phyloP scores from a whole-genome alignment of 2,329 filamentous ascomycete species.

The Nakataea oryzae region DNA sequence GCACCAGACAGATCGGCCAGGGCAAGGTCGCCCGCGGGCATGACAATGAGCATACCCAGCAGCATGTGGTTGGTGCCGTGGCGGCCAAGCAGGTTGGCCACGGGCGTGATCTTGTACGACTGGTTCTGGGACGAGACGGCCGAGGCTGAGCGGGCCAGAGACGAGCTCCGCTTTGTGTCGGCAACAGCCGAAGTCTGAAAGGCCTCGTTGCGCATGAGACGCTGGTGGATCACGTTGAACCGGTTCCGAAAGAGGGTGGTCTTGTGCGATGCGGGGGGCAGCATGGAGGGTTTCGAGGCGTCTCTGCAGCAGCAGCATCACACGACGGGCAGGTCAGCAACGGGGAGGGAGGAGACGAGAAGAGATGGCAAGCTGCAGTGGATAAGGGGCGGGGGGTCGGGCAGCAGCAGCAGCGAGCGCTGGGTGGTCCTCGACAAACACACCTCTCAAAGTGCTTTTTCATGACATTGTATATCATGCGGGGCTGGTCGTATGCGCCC shows the following conservation, averaged over 20 bases:
- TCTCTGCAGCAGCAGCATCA: slow-evolving; percentile 29
- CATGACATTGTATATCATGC: slow-evolving; percentile 60
- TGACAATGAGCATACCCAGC: slow-evolving; percentile 68
- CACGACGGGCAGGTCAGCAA: slow-evolving; percentile 5
- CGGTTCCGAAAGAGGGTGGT: slow-evolving; percentile 79
- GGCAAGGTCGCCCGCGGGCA: slow-evolving; percentile 72
- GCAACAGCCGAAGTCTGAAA: slow-evolving; percentile 78
- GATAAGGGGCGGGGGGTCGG: too few relatives aligned
- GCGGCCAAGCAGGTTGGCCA: slow-evolving; percentile 65
- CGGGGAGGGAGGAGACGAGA: too few relatives aligned
- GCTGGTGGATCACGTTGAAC: slow-evolving; percentile 86
- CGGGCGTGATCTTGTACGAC: slow-evolving; percentile 80
- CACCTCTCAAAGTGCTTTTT: slow-evolving; percentile 89
- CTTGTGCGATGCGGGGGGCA: slow-evolving; percentile 73
- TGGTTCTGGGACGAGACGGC: slow-evolving; percentile 37
- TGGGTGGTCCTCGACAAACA: slow-evolving; percentile 5
- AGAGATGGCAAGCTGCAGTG: too few relatives aligned
- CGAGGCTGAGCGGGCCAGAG: slow-evolving; percentile 49
- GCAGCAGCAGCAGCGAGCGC: slow-evolving; percentile 3
- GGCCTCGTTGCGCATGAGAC: slow-evolving; percentile 81
- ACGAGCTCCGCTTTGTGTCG: slow-evolving; percentile 37
- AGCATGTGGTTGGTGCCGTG: slow-evolving; percentile 79
- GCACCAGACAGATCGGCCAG: slow-evolving; percentile 83
- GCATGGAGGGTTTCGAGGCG: slow-evolving; percentile 52
- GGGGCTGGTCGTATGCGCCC: slow-evolving; percentile 76